Evolutionary conservation across 108 stramenopile genomes (phyloP).

Genomic region (Skeletonema menzelii): DNA sequence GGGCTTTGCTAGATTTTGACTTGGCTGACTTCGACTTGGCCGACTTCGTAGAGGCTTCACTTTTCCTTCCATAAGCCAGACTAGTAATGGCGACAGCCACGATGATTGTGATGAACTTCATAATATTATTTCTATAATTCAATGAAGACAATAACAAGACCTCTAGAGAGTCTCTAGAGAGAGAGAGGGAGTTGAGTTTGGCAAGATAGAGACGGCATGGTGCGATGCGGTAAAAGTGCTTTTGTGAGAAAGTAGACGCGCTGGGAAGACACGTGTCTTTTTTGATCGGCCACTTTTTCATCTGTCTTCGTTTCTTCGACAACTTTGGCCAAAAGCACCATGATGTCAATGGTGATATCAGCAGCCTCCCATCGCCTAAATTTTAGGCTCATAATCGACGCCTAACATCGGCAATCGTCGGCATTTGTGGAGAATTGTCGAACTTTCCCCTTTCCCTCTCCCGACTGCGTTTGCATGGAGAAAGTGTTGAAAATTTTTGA

Average conservation of each 20-base stretch:
- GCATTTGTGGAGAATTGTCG: neutral
- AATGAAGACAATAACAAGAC: too few species aligned
- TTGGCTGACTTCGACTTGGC: neutral
- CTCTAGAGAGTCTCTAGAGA: too few species aligned
- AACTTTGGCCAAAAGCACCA: neutral
- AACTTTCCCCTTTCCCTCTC: neutral
- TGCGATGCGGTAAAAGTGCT: too few species aligned
- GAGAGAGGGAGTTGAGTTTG: too few species aligned
- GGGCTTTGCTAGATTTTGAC: neutral
- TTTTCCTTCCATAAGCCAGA: too few species aligned
- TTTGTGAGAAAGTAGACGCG: too few species aligned
- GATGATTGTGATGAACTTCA: too few species aligned
- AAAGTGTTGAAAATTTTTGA: neutral
- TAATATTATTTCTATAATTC: too few species aligned
- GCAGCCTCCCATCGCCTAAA: neutral
- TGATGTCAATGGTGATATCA: neutral
- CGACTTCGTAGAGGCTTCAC: neutral
- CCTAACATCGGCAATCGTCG: neutral
- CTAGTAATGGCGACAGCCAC: too few species aligned
- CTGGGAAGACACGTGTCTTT: too few species aligned
- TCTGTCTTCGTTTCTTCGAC: neutral
- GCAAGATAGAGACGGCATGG: too few species aligned
- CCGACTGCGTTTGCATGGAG: neutral
- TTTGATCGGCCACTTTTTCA: neutral
- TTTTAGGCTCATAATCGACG: neutral